phyloP scores from a whole-genome alignment of 208 protist genomes.

The Spongospora subterranea region DNA sequence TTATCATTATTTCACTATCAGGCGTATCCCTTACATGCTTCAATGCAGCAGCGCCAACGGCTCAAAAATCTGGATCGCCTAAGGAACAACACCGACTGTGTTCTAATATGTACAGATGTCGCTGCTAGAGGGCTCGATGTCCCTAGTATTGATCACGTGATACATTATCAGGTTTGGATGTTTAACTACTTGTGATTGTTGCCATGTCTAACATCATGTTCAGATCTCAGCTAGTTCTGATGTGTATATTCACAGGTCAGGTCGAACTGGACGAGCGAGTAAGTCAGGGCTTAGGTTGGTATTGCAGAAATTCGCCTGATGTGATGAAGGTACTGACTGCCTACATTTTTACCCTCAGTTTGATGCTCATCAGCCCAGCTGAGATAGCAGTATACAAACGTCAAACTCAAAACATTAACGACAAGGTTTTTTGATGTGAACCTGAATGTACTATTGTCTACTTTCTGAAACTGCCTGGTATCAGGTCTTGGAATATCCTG shows the following conservation, averaged over 20 bases:
- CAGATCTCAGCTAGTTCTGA: not conserved
- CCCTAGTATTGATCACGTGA: conserved; percentile 59
- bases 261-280: not conserved
- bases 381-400: not conserved
- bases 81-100: conserved; percentile 85
- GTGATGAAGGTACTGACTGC: not conserved
- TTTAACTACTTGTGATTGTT: not conserved
- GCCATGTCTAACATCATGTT: too few species aligned
- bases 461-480: not conserved
- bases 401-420: not conserved
- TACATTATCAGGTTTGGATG: conserved; percentile 33
- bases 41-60: conserved; percentile 67
- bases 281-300: not conserved
- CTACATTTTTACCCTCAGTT: not conserved
- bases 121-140: conserved; percentile 97
- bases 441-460: not conserved
- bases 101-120: conserved; percentile 94
- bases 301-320: not conserved
- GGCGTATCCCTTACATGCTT: conserved; percentile 58
- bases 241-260: conserved; percentile 16
- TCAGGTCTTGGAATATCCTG: conserved; percentile 3
- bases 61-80: conserved; percentile 73
- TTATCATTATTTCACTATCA: not conserved
- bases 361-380: not conserved
- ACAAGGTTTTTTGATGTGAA: not conserved